These are phyloP conservation scores for Xylona heveae DNA, from an alignment of 495 filamentous ascomycete species.

Conservation along the genomic window DNA sequence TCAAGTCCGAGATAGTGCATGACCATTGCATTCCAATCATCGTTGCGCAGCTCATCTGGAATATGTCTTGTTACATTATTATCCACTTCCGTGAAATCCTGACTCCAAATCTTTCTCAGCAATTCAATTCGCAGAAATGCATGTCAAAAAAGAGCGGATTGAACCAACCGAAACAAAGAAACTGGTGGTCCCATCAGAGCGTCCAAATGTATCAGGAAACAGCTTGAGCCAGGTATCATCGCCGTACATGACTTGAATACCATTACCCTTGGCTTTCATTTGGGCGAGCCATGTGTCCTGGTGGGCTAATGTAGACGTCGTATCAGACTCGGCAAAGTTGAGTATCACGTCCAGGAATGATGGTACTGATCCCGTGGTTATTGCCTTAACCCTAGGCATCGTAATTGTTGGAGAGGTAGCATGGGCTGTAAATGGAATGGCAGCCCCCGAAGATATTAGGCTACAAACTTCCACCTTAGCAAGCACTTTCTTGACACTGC, in stretches of 20 bases:
- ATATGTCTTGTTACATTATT: slow-evolving; percentile 92
- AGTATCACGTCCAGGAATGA: slow-evolving; percentile 94
- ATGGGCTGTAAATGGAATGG: slow-evolving; percentile 86
- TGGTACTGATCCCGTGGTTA: slow-evolving; percentile 89
- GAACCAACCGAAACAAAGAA: slow-evolving; percentile 89
- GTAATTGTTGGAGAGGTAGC: slow-evolving; percentile 94
- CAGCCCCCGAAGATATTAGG: slow-evolving; percentile 60
- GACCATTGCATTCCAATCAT: slow-evolving; percentile 86
- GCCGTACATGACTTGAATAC: slow-evolving; percentile 80
- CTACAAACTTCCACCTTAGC: slow-evolving; percentile 25
- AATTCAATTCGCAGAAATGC: slow-evolving; percentile 6
- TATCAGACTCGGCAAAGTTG: slow-evolving; percentile 90
- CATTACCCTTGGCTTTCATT: slow-evolving; percentile 46
- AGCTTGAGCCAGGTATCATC: slow-evolving; percentile 98
- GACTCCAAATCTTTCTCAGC: slow-evolving; percentile 7
- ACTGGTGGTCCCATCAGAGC: slow-evolving; percentile 80
- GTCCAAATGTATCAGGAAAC: slow-evolving; percentile 70
- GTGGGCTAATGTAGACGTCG: slow-evolving; percentile 55
- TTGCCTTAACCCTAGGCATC: slow-evolving; percentile 93
- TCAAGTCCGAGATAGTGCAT: slow-evolving; percentile 93
- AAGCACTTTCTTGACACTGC: neutral
- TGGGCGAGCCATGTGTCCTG: slow-evolving; percentile 96
- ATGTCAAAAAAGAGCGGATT: slow-evolving; percentile 5
- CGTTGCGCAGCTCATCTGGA: slow-evolving; percentile 42
- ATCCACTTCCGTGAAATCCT: slow-evolving; percentile 98